Evolutionary conservation across 345 rosid genomes (phyloP), one percentile per base, ranked within the genome.

Genomic region (Hibiscus syriacus): DNA sequence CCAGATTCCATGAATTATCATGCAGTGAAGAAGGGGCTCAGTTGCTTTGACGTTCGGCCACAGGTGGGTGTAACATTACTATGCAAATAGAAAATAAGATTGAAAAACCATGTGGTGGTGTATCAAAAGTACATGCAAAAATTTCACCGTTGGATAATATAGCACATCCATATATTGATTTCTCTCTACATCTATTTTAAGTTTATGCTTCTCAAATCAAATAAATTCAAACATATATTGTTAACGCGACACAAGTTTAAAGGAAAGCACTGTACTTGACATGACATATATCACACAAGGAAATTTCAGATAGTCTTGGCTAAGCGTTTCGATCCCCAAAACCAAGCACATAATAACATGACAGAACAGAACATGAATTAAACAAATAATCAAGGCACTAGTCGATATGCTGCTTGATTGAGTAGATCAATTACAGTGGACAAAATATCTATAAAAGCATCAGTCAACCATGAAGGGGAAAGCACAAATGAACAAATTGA

Each of bases 51-150:
- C 49, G 49, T 20, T 16, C 6, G 17, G 1, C 14, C 22, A 63
- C 19, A 25, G 36, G 23, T 43, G 34, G 1, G 23, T n/a, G 20
- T 13, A 61, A 60, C 52, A 22, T 19, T 25, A 6, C 3, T 5
- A 39, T n/a, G 54, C 54, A 49, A 49, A 49, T 49, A 17, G 54
- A 49, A 49, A 49, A 49, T 2, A 25, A 49, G 55, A 22, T 22
- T 9, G 14, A 50, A 50, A 50, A 50, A 50, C 20, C 55, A 50
- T 2, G 27, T 11, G 3, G 54, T 43, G 17, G 50, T 14, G 50
- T 9, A 9, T 9, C 55, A 50, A 50, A 94, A 91, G 78, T 20
- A 5, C 10, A 60, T 19, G 22, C 38, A 2, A 45, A 4, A 64
- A 55, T 3, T 11, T 43, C 17, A 43, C 6, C 5, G 6, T 43